Conservation (phyloP, 1,139 yeast species). For the Wickerhamiella pararugosa region DNA sequence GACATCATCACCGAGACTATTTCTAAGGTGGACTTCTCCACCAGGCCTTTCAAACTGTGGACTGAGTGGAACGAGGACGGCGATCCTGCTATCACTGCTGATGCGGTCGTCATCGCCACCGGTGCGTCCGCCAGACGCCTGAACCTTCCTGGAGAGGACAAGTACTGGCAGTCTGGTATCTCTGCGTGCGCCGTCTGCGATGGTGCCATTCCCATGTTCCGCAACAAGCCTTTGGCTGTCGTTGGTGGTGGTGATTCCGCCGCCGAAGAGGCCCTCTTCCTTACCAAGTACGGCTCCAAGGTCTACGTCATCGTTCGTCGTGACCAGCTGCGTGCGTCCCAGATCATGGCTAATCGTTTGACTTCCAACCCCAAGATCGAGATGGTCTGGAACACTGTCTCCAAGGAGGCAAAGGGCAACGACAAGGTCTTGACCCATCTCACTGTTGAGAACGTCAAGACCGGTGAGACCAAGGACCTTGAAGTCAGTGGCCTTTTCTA, state of each 20-base stretch:
- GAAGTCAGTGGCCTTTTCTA: constrained; percentile 86
- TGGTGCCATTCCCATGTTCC: constrained; percentile 97
- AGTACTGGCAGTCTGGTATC: constrained; percentile 97
- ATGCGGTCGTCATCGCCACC: constrained; percentile 83
- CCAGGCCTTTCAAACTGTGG: constrained; percentile 92
- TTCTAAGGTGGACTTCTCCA: constrained; percentile 72
- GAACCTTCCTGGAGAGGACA: constrained; percentile 88
- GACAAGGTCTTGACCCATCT: constrained; percentile 37
- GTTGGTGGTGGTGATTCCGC: constrained; percentile 99
- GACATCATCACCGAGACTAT: constrained; percentile 89
- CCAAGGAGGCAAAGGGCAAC: constrained; percentile 83
- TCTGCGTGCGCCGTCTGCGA: constrained; percentile 99
- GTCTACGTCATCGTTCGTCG: constrained; percentile 87
- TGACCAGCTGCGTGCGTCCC: constrained; percentile 85
- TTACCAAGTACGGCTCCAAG: constrained; percentile 94
- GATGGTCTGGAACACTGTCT: constrained; percentile 73
- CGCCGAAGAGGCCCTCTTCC: constrained; percentile 92
- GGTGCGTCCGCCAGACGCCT: constrained; percentile 97
- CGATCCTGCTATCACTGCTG: constrained; percentile 73
- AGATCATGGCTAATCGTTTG: constrained; percentile 92
- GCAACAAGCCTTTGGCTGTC: constrained; percentile 94
- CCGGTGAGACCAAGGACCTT: constrained; percentile 52
- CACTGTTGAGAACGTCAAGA: constrained; percentile 47
- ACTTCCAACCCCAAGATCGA: constrained; percentile 74
- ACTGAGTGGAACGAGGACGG: constrained; percentile 72